A percentile compares a stretch with the other conserved stretches of the same genome.
Conservation (phyloP, 805 yeast species). For the Metschnikowia hibisci region DNA sequence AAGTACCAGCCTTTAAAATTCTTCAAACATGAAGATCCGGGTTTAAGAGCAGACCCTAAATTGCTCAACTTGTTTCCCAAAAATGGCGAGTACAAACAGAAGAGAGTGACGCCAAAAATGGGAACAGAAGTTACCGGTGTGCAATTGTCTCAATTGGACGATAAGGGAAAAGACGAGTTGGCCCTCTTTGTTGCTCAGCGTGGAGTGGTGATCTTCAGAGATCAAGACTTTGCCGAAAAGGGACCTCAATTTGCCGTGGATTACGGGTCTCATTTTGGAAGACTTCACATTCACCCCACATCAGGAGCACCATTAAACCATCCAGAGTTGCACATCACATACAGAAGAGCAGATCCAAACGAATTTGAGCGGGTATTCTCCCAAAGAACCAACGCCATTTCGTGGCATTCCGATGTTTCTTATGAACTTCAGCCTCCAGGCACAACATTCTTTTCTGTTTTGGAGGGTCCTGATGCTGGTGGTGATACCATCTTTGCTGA, state of each 20-base stretch:
- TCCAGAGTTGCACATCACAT: conserved; percentile 20
- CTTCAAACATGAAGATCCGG: conserved; percentile 61
- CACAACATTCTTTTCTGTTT: conserved; percentile 59
- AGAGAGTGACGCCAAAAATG: conserved; percentile 59
- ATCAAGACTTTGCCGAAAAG: conserved; percentile 52
- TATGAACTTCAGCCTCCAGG: conserved; percentile 75
- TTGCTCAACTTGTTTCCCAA: conserved; percentile 50
- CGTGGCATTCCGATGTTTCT: conserved; percentile 74
- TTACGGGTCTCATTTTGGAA: conserved; percentile 64
- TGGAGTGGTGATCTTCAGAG: conserved; percentile 64
- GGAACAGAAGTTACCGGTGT: conserved; percentile 63
- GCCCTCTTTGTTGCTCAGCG: conserved; percentile 65
- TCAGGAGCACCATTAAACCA: conserved; percentile 58
- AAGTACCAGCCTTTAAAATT: conserved; percentile 49
- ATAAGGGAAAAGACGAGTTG: conserved; percentile 60
- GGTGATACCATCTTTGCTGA: conserved; percentile 83
- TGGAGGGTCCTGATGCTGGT: conserved; percentile 58
- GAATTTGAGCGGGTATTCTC: conserved; percentile 18
- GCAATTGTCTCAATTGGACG: conserved; percentile 52
- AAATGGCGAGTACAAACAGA: conserved; percentile 23
- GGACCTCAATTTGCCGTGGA: conserved; percentile 50
- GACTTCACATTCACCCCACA: conserved; percentile 69
- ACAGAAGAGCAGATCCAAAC: conserved; percentile 18
- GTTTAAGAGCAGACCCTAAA: conserved; percentile 58
- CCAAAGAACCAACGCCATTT: conserved; percentile 33